Evolutionary conservation across 345 rosid genomes (phyloP), one percentile per base, ranked within the genome.

Genomic region (Moricandia moricandioides): DNA sequence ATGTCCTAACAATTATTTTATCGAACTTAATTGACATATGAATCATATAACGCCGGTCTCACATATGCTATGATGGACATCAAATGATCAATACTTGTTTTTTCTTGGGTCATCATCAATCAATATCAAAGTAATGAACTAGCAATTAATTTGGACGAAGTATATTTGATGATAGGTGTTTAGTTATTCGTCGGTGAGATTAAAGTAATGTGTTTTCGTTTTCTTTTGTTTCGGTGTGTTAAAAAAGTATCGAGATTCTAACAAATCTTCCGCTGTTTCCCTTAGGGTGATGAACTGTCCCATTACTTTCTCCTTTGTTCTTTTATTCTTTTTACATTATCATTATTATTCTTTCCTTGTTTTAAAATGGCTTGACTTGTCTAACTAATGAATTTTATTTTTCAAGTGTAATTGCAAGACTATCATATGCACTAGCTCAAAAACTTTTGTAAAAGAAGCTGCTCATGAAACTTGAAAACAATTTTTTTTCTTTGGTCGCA

Each of bases 171-270:
- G 37, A 35, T 57, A 8, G 26, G 7, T 26, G 52, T 5, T 45
- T 58, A 26, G 59, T 70, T 64, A 63, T 18, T 33, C 13, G 71
- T 63, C 75, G 80, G 71, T 57, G 71, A 56, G 61, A 56, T 70
- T 9, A 62, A 70, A 70, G 71, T 45, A 33, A 10, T 24, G 43
- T 31, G 60, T 69, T 56, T 76, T 14, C 59, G 52, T 63, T 64
- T 69, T 62, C 43, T 63, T 64, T 69, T 62, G 54, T 18, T 69
- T 68, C 14, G 11, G 18, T 62, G 43, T 62, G 67, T 17, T 29
- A 9, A 37, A 58, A 51, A 76, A 68, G 75, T 70, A 43, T 70
- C 7, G 61, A 57, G 75, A 76, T 76, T 70, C 71, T 56, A 63
- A 64, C 55, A 64, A 57, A 21, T 45, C 55, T 18, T 54, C 8